phyloP scores from a whole-genome alignment of 1,139 yeast genomes.

The Suhomyces maxii region DNA sequence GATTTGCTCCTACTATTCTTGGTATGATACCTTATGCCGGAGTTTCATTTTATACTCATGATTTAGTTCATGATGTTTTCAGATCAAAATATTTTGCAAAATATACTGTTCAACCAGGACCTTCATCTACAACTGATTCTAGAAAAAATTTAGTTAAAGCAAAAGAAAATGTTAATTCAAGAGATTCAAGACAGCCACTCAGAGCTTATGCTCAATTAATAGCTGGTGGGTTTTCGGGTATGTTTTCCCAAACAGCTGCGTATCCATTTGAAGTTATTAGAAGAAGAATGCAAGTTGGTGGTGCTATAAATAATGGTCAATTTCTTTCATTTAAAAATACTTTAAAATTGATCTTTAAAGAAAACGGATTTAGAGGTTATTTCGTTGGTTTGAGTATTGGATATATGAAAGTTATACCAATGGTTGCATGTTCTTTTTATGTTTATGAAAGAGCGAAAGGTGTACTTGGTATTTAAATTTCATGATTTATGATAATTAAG shows the following conservation, averaged over 20 bases:
- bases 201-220: slow-evolving; percentile 87
- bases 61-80: slow-evolving; percentile 81
- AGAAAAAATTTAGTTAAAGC: slow-evolving; percentile 18
- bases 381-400: slow-evolving; percentile 95
- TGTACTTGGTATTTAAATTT: slow-evolving; percentile 51
- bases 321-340: slow-evolving; percentile 56
- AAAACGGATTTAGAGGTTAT: slow-evolving; percentile 80
- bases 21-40: slow-evolving; percentile 99
- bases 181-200: slow-evolving; percentile 64
- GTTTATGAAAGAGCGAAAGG: slow-evolving; percentile 87
- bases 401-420: slow-evolving; percentile 90
- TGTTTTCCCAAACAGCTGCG: slow-evolving; percentile 93
- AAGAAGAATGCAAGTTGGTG: slow-evolving; percentile 95
- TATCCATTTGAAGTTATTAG: slow-evolving; percentile 96
- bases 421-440: slow-evolving; percentile 95
- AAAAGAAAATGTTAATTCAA: slow-evolving; percentile 32
- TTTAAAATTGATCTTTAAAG: slow-evolving; percentile 59
- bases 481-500: slow-evolving; percentile 5
- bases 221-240: slow-evolving; percentile 95
- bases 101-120: slow-evolving; percentile 49
- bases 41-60: slow-evolving; percentile 93
- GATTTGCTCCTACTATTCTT: slow-evolving; percentile 88
- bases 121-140: slow-evolving; percentile 7
- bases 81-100: slow-evolving; percentile 55
- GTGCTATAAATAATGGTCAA: slow-evolving; percentile 66